Base-by-base conservation (phyloP, 202 grass and related monocot genomes). In the Miscanthus sacchariflorus region DNA sequence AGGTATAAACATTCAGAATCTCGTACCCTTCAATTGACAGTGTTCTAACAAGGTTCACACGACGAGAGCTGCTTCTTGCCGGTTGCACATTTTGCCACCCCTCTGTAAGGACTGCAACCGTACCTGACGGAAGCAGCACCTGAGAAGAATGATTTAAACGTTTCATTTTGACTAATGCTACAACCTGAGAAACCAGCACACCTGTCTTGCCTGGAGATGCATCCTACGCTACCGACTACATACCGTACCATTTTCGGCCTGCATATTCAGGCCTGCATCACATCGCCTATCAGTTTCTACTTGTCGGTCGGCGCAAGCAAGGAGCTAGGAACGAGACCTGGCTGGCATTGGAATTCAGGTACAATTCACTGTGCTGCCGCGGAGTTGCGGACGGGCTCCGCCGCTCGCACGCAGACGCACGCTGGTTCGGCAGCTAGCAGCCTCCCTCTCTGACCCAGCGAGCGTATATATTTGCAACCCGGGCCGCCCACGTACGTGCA, bases 401-500 rank as follows among this genome's bases (percentile, higher is more conserved):
- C 76, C 64, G 76, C 50, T 86, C 25, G 24, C 76, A 86, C 27
- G 42, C 38, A 17, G 72, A 49, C 44, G 43, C 42, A 12, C 50
- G 46, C 46, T 14, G 46, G 46, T 49, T 49, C 46, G 46, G 4
- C 46, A 49, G 46, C 46, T 49, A 49, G 84, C 50, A 80, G 76
- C 68, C 76, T 72, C 38, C 76, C 38, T 64, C 50, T 80, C 68
- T 81, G 85, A 81, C 83, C 68, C 33, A 7, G 56, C 44, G 10
- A 45, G 44, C 44, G 44, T 8, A 3, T 12, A 3, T 77, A 85
- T 56, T 28, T 54, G 45, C 43, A 36, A 12, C 7, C 38, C 21
- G 48, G 4, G 28, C 28, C 28, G 28, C 28, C 48, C 40, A 15
- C 13, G n/a, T 30, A 15, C 61, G 14, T 30, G 59, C 39, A 11